Evolutionary conservation across 148 eudicot genomes (phyloP).

Genomic region (Pouteria glomerata): DNA sequence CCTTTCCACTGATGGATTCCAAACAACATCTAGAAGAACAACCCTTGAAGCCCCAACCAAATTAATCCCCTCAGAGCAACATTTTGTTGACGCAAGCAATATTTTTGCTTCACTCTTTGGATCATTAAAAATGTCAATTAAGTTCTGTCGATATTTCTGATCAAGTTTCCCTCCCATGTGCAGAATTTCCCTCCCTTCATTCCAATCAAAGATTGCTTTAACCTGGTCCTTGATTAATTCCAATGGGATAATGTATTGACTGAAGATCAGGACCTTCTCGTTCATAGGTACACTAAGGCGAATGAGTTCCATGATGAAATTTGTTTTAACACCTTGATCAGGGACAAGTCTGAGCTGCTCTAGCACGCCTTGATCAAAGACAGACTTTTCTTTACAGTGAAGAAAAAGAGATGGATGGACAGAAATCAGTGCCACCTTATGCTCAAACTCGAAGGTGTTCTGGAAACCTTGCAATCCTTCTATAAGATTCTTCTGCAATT

Average conservation of each 20-base stretch:
- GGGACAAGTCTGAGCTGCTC: slow-evolving; percentile 16
- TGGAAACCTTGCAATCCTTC: not conserved
- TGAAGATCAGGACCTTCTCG: slow-evolving; percentile 57
- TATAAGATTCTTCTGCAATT: slow-evolving; percentile 30
- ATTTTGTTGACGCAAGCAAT: slow-evolving; percentile 55
- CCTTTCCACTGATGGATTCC: slow-evolving; percentile 68
- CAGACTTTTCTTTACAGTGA: slow-evolving; percentile 3
- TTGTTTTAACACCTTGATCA: slow-evolving; percentile 40
- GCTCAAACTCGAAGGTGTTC: slow-evolving; percentile 18
- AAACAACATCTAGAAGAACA: slow-evolving; percentile 53
- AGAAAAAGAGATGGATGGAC: slow-evolving; percentile 39
- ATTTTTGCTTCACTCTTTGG: slow-evolving; percentile 36
- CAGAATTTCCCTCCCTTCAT: slow-evolving; percentile 29
- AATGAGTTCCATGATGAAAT: slow-evolving; percentile 47
- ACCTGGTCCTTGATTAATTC: slow-evolving; percentile 25
- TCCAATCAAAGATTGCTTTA: slow-evolving; percentile 31
- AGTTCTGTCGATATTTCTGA: slow-evolving; percentile 25
- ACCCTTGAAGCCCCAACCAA: slow-evolving; percentile 72
- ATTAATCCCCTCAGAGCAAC: slow-evolving; percentile 64
- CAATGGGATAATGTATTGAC: slow-evolving; percentile 46
- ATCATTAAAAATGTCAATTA: slow-evolving; percentile 38
- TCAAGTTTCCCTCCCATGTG: slow-evolving; percentile 39
- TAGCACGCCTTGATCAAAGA: slow-evolving; percentile 9
- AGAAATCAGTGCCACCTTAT: slow-evolving; percentile 38
- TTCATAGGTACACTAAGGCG: slow-evolving; percentile 24